Conservation (phyloP, 345 rosid genomes). For the Noccaea bulbosa region DNA sequence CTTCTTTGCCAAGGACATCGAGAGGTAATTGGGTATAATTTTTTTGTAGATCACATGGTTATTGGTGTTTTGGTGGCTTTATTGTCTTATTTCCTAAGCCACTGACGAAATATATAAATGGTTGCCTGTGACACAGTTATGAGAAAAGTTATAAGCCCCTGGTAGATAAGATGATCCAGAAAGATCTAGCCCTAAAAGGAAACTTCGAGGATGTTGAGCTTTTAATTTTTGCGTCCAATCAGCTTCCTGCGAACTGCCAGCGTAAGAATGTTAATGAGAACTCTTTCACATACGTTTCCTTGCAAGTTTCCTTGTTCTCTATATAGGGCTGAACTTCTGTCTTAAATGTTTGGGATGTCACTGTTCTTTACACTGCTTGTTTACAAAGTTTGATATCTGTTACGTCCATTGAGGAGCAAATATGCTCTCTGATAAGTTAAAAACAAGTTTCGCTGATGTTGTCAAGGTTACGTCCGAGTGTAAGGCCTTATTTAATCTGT, state of each 20-base stretch:
- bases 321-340: constrained; percentile 3
- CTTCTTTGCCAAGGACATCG: constrained; percentile 90
- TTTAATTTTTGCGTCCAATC: constrained; percentile 82
- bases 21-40: constrained; percentile 56
- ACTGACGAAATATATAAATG: constrained; percentile 17
- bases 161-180: constrained; percentile 76
- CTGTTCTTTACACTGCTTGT: constrained; percentile 16
- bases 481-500: constrained; percentile 10
- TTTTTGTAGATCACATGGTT: constrained; percentile 1
- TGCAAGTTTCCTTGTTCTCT: constrained; percentile 11
- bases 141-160: constrained; percentile 75
- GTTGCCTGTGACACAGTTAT: constrained; percentile 61
- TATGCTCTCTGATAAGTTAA: constrained; percentile 17
- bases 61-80: constrained; percentile 20
- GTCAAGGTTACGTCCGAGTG: background rate
- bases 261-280: constrained; percentile 60
- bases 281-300: constrained; percentile 23
- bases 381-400: constrained; percentile 14
- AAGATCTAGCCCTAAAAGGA: constrained; percentile 89
- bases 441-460: constrained; percentile 1
- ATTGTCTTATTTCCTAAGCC: constrained; percentile 15
- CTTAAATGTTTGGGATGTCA: constrained; percentile 4
- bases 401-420: constrained; percentile 8
- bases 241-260: constrained; percentile 79
- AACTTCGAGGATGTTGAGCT: constrained; percentile 72